Evolutionary conservation across 1,284 basidiomycete genomes (phyloP).

Genomic region (Entoloma clypeatum): DNA sequence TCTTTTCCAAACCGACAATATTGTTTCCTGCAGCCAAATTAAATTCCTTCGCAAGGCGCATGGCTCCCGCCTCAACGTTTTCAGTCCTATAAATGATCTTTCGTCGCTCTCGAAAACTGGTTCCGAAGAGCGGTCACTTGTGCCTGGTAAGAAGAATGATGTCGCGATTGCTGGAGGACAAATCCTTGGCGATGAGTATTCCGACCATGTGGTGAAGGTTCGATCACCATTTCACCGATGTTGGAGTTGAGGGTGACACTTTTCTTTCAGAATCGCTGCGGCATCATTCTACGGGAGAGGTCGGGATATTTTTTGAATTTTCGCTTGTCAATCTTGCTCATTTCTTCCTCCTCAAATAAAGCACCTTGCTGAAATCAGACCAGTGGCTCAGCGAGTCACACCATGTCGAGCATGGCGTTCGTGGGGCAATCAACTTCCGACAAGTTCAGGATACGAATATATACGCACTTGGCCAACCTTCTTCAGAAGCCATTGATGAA

Average conservation of each 20-base stretch:
- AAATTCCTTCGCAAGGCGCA: slow-evolving; percentile 76
- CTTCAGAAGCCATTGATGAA: slow-evolving; percentile 83
- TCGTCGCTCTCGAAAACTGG: slow-evolving; percentile 71
- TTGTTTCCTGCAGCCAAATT: slow-evolving; percentile 62
- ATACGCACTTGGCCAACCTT: slow-evolving; percentile 92
- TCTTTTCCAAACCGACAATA: slow-evolving; percentile 1
- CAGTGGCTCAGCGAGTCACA: slow-evolving; percentile 79
- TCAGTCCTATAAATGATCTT: slow-evolving; percentile 86
- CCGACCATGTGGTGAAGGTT: slow-evolving; percentile 87
- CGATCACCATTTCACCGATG: slow-evolving; percentile 13
- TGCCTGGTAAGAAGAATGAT: slow-evolving; percentile 69
- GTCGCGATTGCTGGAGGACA: slow-evolving; percentile 79
- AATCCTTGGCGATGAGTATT: slow-evolving; percentile 91
- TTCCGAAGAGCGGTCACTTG: slow-evolving; percentile 48
- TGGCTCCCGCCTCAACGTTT: slow-evolving; percentile 79
- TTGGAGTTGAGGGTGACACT: slow-evolving; percentile 1
- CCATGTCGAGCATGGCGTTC: slow-evolving; percentile 63
- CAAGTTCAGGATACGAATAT: slow-evolving; percentile 82
- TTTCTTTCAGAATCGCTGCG: slow-evolving; percentile 70
- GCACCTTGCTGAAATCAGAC: slow-evolving; percentile 87
- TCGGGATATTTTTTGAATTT: slow-evolving; percentile 30
- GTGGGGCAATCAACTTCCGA: slow-evolving; percentile 94
- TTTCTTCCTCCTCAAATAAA: slow-evolving; percentile 26
- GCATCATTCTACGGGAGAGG: slow-evolving; percentile 90
- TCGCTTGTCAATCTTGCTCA: slow-evolving; percentile 6